Base-by-base conservation (phyloP, 371 early-diverging fungal species). In the Polyrhizophydium stewartii region DNA sequence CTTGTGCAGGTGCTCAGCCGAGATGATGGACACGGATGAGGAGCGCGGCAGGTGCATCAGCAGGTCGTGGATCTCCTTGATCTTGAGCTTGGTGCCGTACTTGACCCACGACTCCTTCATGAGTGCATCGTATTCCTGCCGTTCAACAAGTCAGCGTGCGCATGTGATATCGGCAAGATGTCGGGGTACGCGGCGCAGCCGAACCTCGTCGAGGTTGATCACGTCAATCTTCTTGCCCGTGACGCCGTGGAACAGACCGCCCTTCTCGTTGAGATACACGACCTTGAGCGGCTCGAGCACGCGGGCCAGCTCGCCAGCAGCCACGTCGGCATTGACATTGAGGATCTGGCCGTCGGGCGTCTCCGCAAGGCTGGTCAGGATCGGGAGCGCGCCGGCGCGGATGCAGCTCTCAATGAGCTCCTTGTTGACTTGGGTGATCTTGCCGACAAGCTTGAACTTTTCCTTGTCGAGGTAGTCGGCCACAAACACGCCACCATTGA, bases 321-420 rank as follows among this genome's bases (percentile, higher is more conserved):
- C 98, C 17, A 94, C 91, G 75, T 97, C 98, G 33, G 98, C 98
- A 73, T 97, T 97, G 56, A 96, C 96, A 53, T 97, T 97, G 68
- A 97, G 78, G 61, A 95, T 93, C 77, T 97, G 98, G 55, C 98
- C 96, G 37, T 86, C 84, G 33, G 91, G 90, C 1, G 97, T 96
- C 74, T 96, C 96, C n/a, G 97, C 96, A 28, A 97, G 81, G 53
- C 89, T 88, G 17, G 96, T 96, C 64, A 97, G 76, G 66, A 97
- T 96, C 19, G 98, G 96, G 61, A 96, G 81, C 10, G 94, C 92
- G 21, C 94, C 95, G 38, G 96, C 91, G 55, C 89, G 86, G 63
- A 97, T 92, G 25, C 89, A 85, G 22, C 90, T 85, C 71, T 95
- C 94, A 40, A 97, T 91, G 16, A 89, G 85, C 55, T 88, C 89